A percentile compares a stretch with the other conserved stretches of the same genome.
These are phyloP conservation scores for Alternaria postmessia DNA, from an alignment of 2,329 filamentous ascomycete genomes.

Conservation along the genomic window DNA sequence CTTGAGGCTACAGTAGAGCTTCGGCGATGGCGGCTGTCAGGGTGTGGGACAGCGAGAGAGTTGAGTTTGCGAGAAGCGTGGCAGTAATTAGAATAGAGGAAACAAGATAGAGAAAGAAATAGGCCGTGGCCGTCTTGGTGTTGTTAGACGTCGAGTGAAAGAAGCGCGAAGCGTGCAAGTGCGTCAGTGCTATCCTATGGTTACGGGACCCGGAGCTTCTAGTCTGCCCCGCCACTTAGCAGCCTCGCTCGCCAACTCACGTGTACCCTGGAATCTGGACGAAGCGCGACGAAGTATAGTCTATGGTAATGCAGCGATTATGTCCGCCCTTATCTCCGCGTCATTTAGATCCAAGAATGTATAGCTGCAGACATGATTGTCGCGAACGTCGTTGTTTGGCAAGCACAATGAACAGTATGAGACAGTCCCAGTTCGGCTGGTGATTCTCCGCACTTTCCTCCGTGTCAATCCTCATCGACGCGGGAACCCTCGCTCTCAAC, in stretches of 20 bases:
- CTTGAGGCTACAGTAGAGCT: slow-evolving; percentile 3
- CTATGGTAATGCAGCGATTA: neutral
- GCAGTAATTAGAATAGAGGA: neutral
- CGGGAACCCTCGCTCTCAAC: neutral
- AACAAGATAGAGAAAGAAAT: slow-evolving; percentile 2
- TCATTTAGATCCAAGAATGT: neutral
- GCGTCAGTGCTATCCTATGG: slow-evolving; percentile 11
- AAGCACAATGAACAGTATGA: neutral
- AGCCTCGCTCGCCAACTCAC: slow-evolving; percentile 24
- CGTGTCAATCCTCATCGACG: neutral
- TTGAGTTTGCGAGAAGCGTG: neutral
- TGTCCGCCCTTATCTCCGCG: slow-evolving; percentile 10
- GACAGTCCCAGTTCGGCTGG: neutral
- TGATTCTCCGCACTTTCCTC: neutral
- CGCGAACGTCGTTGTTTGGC: neutral
- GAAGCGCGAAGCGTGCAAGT: slow-evolving; percentile 9
- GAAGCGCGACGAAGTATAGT: slow-evolving; percentile 13
- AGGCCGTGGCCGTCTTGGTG: neutral
- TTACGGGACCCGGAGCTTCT: slow-evolving; percentile 14
- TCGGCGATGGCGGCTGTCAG: neutral
- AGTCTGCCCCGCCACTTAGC: slow-evolving; percentile 19
- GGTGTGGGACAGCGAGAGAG: neutral
- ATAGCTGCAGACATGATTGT: neutral
- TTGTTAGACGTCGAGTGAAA: neutral
- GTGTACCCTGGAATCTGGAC: slow-evolving; percentile 11